A percentile compares a stretch with the other conserved stretches of the same genome.
phyloP scores from a whole-genome alignment of 306 rosid species.

The Begonia fuchsioides region DNA sequence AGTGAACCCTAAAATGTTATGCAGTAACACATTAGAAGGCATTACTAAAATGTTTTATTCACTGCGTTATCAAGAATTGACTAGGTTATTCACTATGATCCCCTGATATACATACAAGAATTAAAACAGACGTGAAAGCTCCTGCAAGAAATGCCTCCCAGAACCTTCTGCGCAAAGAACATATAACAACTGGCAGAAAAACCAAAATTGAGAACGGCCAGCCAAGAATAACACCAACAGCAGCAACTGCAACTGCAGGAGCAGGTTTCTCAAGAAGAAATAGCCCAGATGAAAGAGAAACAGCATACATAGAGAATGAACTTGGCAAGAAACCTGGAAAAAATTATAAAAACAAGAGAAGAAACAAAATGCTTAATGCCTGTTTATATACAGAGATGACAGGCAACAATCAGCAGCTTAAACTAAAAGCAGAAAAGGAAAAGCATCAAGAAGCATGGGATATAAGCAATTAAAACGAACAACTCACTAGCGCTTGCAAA shows the following conservation, averaged over 20 bases:
- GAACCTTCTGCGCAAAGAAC: conserved; percentile 49
- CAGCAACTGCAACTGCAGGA: conserved; percentile 67
- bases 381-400: too few relatives aligned
- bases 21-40: conserved; percentile 2
- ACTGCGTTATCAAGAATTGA: not conserved
- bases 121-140: conserved; percentile 44
- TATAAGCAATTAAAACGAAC: too few relatives aligned
- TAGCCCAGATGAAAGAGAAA: conserved; percentile 78
- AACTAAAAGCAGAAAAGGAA: conserved; percentile 1
- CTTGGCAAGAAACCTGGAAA: conserved; percentile 92
- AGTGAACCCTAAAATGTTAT: not conserved
- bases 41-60: not conserved
- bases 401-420: not conserved
- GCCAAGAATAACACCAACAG: conserved; percentile 79
- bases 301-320: conserved; percentile 93
- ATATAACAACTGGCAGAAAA: conserved; percentile 71
- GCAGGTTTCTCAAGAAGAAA: conserved; percentile 81
- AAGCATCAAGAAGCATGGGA: not conserved
- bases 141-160: conserved; percentile 57
- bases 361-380: not conserved
- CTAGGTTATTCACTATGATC: conserved; percentile 1
- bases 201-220: conserved; percentile 99
- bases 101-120: conserved; percentile 53
- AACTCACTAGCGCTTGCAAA: conserved; percentile 95
- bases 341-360: not conserved